Evolutionary conservation across 2,329 filamentous ascomycete genomes (phyloP).

Genomic region (Setomelanomma holmii): DNA sequence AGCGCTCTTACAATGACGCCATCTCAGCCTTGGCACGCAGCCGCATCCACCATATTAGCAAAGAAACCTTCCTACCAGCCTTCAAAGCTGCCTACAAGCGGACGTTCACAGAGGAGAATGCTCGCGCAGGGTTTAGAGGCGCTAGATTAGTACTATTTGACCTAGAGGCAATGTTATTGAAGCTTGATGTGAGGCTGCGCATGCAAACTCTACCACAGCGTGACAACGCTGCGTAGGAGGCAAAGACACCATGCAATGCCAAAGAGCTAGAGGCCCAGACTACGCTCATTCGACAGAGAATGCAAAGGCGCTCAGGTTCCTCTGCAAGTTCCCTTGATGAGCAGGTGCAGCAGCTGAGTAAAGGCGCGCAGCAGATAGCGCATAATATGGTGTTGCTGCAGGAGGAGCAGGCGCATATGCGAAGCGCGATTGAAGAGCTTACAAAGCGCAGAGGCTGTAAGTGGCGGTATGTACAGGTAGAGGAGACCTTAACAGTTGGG

Average conservation of each 20-base stretch:
- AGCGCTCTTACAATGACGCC: conserved; percentile 34
- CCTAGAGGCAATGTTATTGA: conserved; percentile 35
- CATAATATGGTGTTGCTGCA: conserved; percentile 9
- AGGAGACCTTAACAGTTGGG: background rate
- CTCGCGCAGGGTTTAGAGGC: conserved; percentile 30
- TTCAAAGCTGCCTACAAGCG: conserved; percentile 12
- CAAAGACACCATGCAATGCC: conserved; percentile 11
- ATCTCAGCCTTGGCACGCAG: conserved; percentile 33
- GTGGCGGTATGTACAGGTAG: background rate
- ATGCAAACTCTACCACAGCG: conserved; percentile 1
- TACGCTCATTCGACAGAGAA: conserved; percentile 13
- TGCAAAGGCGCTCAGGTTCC: no score
- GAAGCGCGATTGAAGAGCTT: background rate
- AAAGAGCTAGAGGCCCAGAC: conserved; percentile 9
- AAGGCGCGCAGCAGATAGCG: no score
- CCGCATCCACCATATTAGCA: conserved; percentile 33
- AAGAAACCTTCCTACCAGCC: conserved; percentile 4
- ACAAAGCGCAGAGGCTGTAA: conserved; percentile 3
- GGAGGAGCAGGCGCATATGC: background rate
- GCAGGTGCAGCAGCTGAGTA: no score
- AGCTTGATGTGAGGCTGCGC: conserved; percentile 27
- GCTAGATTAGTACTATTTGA: conserved; percentile 41
- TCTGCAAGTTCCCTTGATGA: no score
- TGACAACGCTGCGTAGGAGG: conserved; percentile 4
- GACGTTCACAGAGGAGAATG: conserved; percentile 31